phyloP scores from a whole-genome alignment of 2,329 filamentous ascomycete species.

The Xylariales sp. region DNA sequence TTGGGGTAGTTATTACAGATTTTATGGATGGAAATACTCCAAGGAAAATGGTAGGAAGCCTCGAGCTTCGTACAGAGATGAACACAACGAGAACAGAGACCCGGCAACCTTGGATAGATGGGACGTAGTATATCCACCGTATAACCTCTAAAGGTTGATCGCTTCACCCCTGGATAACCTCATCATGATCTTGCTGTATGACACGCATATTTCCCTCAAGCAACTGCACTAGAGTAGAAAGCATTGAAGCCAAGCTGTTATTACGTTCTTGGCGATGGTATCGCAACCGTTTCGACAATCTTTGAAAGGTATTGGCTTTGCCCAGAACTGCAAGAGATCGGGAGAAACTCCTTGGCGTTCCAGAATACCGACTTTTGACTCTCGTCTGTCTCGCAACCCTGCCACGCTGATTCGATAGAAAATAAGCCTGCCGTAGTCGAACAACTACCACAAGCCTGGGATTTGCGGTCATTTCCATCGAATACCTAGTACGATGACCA shows the following conservation, averaged over 20 bases:
- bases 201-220: too few relatives aligned
- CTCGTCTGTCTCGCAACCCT: neutral
- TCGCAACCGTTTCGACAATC: conserved; percentile 1
- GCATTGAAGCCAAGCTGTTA: conserved; percentile 8
- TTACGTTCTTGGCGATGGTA: conserved; percentile 4
- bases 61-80: neutral
- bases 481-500: too few relatives aligned
- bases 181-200: too few relatives aligned
- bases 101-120: neutral
- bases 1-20: too few relatives aligned
- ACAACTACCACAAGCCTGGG: too few relatives aligned
- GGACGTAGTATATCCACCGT: neutral
- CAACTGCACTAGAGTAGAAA: neutral
- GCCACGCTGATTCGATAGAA: too few relatives aligned
- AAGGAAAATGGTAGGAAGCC: neutral
- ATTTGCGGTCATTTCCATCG: too few relatives aligned
- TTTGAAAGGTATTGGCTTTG: conserved; percentile 8
- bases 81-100: neutral
- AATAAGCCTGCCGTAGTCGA: too few relatives aligned
- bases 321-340: conserved; percentile 6
- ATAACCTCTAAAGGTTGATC: neutral
- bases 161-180: neutral
- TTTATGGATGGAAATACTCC: too few relatives aligned
- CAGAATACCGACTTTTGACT: conserved; percentile 8
- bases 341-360: conserved; percentile 14